A percentile compares a stretch with the other conserved stretches of the same genome.
Conservation (phyloP, 208 protist species). For the Novymonas esmeraldas region DNA sequence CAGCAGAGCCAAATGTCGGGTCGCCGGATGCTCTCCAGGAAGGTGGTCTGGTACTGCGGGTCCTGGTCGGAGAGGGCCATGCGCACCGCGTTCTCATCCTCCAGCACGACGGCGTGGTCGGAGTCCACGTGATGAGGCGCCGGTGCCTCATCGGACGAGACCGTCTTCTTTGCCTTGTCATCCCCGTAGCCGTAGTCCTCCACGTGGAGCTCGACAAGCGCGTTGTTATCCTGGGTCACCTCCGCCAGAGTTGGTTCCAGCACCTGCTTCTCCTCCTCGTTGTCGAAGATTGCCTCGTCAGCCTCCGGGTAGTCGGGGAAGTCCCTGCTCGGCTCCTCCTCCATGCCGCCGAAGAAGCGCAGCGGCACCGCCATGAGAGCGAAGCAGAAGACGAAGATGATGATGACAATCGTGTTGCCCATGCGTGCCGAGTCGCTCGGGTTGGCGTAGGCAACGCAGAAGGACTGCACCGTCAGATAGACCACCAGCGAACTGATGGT, state of each 20-base stretch:
- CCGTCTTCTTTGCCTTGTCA: background rate
- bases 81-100: constrained; percentile 34
- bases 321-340: constrained; percentile 39
- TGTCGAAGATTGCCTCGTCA: background rate
- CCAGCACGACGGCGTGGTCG: constrained; percentile 14
- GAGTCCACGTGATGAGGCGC: background rate
- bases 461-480: constrained; percentile 55
- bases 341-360: constrained; percentile 53
- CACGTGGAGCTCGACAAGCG: constrained; percentile 18
- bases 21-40: constrained; percentile 43
- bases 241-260: constrained; percentile 8
- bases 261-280: constrained; percentile 18
- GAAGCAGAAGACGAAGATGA: constrained; percentile 41
- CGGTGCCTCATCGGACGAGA: background rate
- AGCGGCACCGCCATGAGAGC: constrained; percentile 34
- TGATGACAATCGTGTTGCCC: constrained; percentile 39
- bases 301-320: constrained; percentile 14
- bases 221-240: constrained; percentile 17
- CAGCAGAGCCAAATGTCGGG: constrained; percentile 65
- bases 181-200: background rate
- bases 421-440: constrained; percentile 26
- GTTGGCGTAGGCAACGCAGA: constrained; percentile 50
- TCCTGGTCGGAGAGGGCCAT: constrained; percentile 35
- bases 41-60: constrained; percentile 66
- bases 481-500: constrained; percentile 43